Conservation (phyloP, 2,329 filamentous ascomycete genomes). For the Neospermospora avenae region DNA sequence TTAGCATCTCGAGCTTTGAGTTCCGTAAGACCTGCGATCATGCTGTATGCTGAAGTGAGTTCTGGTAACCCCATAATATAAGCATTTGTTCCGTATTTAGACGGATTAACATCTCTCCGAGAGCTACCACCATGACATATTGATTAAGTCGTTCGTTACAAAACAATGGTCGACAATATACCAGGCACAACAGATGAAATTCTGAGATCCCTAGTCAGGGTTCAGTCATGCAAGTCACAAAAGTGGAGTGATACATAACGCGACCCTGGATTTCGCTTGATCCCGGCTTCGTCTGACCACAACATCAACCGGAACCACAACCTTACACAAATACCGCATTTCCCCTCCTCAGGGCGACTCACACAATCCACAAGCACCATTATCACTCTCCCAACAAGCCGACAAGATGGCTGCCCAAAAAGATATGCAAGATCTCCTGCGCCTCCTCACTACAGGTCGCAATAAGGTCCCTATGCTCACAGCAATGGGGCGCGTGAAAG, state of each 20-base stretch:
- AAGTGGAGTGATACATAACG: no score
- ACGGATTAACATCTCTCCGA: background rate
- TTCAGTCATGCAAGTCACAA: no score
- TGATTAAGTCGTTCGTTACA: background rate
- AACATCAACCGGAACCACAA: background rate
- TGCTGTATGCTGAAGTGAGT: no score
- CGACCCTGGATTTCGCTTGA: background rate
- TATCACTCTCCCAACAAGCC: background rate
- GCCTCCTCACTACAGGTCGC: slow-evolving; percentile 50
- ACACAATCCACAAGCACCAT: background rate
- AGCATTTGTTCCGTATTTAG: background rate
- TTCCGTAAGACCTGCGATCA: no score
- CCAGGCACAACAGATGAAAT: background rate
- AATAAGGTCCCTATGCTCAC: slow-evolving; percentile 58
- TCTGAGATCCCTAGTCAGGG: no score
- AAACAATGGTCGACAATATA: background rate
- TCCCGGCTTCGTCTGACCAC: background rate
- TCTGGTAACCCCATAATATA: no score
- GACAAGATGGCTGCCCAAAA: slow-evolving; percentile 48
- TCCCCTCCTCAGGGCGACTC: background rate
- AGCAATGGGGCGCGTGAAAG: slow-evolving; percentile 56
- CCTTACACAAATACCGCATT: background rate
- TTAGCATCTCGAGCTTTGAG: no score
- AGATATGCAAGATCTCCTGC: slow-evolving; percentile 59
- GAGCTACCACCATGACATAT: background rate